A percentile compares a stretch with the other conserved stretches of the same genome.
Conservation (phyloP, 2,329 filamentous ascomycete genomes). For the Talaromyces sp. region DNA sequence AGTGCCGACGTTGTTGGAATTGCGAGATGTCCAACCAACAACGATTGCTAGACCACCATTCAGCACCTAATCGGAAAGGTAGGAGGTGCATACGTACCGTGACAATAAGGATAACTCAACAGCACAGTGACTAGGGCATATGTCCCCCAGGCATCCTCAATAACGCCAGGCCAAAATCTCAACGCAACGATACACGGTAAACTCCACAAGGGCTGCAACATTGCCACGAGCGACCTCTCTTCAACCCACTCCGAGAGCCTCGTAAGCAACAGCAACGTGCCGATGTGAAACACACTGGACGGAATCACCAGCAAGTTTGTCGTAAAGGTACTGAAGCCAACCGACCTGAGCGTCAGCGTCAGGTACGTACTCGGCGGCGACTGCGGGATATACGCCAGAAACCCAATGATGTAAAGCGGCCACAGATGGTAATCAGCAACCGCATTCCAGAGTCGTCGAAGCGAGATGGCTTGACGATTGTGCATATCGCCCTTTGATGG, state of each 20-base stretch:
- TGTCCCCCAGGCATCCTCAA: slow-evolving; percentile 50
- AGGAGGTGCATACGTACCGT: slow-evolving; percentile 31
- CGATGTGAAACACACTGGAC: slow-evolving; percentile 54
- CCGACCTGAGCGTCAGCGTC: slow-evolving; percentile 45
- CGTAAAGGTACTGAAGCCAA: slow-evolving; percentile 57
- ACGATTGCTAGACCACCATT: neutral
- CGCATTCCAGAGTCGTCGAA: slow-evolving; percentile 46
- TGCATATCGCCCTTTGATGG: slow-evolving; percentile 57
- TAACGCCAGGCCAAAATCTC: slow-evolving; percentile 44
- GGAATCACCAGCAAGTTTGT: slow-evolving; percentile 64
- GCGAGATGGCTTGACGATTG: slow-evolving; percentile 50
- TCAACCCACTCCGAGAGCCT: slow-evolving; percentile 55
- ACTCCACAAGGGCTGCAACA: slow-evolving; percentile 53
- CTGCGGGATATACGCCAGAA: slow-evolving; percentile 5
- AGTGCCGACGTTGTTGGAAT: slow-evolving; percentile 42
- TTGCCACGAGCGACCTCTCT: slow-evolving; percentile 52
- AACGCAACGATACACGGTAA: slow-evolving; percentile 53
- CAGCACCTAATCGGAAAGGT: neutral
- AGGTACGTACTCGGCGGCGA: slow-evolving; percentile 35
- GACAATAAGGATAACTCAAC: slow-evolving; percentile 56
- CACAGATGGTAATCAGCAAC: slow-evolving; percentile 53
- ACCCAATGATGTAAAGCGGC: slow-evolving; percentile 18
- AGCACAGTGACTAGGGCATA: slow-evolving; percentile 53
- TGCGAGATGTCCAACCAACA: slow-evolving; percentile 36
- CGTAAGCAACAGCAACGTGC: slow-evolving; percentile 53